A percentile compares a stretch with the other conserved stretches of the same genome.
phyloP scores from a whole-genome alignment of 331 rosid genomes.

The Phaseolus coccineus region DNA sequence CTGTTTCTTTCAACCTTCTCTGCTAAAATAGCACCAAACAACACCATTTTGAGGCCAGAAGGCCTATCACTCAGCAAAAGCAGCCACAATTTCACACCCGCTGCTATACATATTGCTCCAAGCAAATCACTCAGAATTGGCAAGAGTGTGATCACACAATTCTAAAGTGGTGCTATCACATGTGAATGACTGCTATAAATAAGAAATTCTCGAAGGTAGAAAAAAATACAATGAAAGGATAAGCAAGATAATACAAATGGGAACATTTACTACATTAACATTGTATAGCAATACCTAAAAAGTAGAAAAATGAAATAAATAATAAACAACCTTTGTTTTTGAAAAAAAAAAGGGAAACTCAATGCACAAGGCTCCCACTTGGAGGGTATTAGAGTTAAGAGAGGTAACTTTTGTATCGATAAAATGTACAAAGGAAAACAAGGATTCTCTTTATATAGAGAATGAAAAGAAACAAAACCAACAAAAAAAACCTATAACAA shows the following conservation, averaged over 20 bases:
- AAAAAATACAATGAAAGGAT: neutral
- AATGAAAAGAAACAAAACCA: too few relatives aligned
- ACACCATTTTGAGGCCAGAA: neutral
- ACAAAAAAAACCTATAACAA: too few relatives aligned
- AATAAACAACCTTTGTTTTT: neutral
- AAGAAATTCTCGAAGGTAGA: constrained; percentile 10
- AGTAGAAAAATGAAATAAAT: constrained; percentile 8
- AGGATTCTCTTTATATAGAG: too few relatives aligned
- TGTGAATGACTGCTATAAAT: neutral
- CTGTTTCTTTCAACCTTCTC: too few relatives aligned
- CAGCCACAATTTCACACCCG: neutral
- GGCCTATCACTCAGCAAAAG: neutral
- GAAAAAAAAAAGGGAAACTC: neutral
- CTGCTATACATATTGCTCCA: neutral
- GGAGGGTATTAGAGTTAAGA: too few relatives aligned
- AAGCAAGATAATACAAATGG: constrained; percentile 13
- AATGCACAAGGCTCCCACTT: neutral
- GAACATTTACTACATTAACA: neutral
- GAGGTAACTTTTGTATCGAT: too few relatives aligned
- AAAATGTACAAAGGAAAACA: too few relatives aligned
- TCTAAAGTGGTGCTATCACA: neutral
- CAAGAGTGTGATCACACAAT: neutral
- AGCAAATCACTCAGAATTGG: neutral
- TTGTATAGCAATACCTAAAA: neutral
- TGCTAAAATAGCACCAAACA: too few relatives aligned